These are phyloP conservation scores for Penicillium cataractarum DNA, from an alignment of 495 filamentous ascomycete species.

Conservation along the genomic window DNA sequence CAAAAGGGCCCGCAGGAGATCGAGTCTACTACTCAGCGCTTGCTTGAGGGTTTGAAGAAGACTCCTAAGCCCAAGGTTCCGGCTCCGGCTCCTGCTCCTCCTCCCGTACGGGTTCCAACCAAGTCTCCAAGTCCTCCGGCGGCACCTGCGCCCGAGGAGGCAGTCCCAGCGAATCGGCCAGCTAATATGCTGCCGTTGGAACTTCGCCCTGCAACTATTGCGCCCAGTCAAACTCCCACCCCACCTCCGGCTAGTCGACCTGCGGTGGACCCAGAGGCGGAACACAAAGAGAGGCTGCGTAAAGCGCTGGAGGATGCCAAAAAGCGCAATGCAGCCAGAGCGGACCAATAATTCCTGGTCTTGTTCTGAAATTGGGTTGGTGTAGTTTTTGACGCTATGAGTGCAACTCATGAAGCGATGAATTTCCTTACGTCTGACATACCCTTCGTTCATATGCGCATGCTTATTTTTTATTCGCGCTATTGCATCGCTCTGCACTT, in stretches of 20 bases:
- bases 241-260: conserved; percentile 11
- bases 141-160: not conserved
- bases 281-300: conserved; percentile 50
- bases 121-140: conserved; percentile 11
- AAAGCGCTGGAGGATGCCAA: conserved; percentile 55
- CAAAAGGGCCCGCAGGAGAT: conserved; percentile 45
- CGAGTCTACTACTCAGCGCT: conserved; percentile 31
- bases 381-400: not conserved
- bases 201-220: conserved; percentile 13
- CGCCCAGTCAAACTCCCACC: conserved; percentile 5
- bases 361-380: not conserved
- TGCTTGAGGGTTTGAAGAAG: conserved; percentile 37
- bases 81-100: conserved; percentile 10
- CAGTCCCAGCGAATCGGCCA: conserved; percentile 2
- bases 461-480: too few species aligned
- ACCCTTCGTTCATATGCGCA: conserved; percentile 8
- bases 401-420: conserved; percentile 25
- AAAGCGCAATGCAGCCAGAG: conserved; percentile 50
- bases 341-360: conserved; percentile 18
- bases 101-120: conserved; percentile 18
- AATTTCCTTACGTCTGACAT: conserved; percentile 19
- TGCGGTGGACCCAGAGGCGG: conserved; percentile 32
- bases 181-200: conserved; percentile 10
- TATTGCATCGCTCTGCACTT: too few species aligned
- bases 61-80: conserved; percentile 29